Evolutionary conservation across 2,329 filamentous ascomycete species (phyloP).

Genomic region (Fusarium sarcochroum): DNA sequence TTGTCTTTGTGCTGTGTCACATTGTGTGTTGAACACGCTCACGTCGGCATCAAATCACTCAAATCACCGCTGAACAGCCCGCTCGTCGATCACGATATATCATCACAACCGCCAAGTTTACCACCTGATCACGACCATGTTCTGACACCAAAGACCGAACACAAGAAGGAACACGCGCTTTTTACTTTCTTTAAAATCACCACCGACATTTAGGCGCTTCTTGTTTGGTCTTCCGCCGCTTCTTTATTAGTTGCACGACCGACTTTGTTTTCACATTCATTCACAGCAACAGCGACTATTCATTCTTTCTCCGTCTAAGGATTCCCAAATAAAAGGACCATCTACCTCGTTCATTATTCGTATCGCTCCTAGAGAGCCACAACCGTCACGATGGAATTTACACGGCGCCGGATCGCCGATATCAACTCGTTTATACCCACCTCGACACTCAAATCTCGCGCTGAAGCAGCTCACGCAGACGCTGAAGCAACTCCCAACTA

Average conservation of each 20-base stretch:
- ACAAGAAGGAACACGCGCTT: slow-evolving; percentile 41
- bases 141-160: slow-evolving; percentile 41
- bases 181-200: slow-evolving; percentile 40
- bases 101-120: slow-evolving; percentile 24
- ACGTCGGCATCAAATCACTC: slow-evolving; percentile 17
- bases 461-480: slow-evolving; percentile 47
- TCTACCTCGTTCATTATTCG: slow-evolving; percentile 23
- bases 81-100: slow-evolving; percentile 35
- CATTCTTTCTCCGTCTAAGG: slow-evolving; percentile 25
- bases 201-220: slow-evolving; percentile 20
- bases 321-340: slow-evolving; percentile 25
- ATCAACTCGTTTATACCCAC: slow-evolving; percentile 51
- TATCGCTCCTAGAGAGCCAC: slow-evolving; percentile 27
- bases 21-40: slow-evolving; percentile 43
- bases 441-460: slow-evolving; percentile 51
- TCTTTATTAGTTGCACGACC: slow-evolving; percentile 25
- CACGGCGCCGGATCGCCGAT: slow-evolving; percentile 52
- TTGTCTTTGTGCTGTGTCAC: slow-evolving; percentile 32
- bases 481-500: slow-evolving; percentile 66
- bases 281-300: slow-evolving; percentile 22
- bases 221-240: slow-evolving; percentile 19
- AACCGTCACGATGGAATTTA: slow-evolving; percentile 52
- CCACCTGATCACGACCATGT: slow-evolving; percentile 37
- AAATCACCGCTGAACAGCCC: slow-evolving; percentile 28
- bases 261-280: slow-evolving; percentile 15